Percentiles rank a stretch among this genome's conserved stretches.
Conservation (phyloP, 176 grass and related monocot species). For the Triticum dicoccoides region DNA sequence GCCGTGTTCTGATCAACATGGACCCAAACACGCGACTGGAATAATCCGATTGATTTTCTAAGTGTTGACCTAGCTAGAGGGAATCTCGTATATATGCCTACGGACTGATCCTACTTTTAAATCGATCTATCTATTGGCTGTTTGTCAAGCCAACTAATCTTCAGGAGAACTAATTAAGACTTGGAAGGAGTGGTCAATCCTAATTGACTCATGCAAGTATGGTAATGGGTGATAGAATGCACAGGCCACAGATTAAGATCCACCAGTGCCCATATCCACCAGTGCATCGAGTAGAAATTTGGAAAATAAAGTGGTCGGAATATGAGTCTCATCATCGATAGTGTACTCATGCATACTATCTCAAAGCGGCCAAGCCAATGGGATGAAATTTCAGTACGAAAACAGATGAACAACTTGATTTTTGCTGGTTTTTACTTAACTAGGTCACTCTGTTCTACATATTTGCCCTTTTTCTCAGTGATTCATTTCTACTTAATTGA, state of each 20-base stretch:
- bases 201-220: not conserved
- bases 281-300: not conserved
- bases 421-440: not conserved
- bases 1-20: slow-evolving; percentile 1
- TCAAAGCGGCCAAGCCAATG: too few relatives aligned
- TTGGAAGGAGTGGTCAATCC: not conserved
- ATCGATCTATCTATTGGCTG: not conserved
- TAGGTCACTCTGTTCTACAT: too few relatives aligned
- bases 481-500: not conserved
- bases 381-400: too few relatives aligned
- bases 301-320: not conserved
- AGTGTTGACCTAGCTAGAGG: not conserved
- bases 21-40: slow-evolving; percentile 24
- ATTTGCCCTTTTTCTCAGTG: too few relatives aligned
- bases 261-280: not conserved
- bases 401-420: not conserved
- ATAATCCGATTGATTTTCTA: not conserved
- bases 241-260: not conserved
- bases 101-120: not conserved
- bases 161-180: not conserved
- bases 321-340: too few relatives aligned
- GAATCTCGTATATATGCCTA: not conserved
- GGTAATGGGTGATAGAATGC: not conserved
- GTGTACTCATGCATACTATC: too few relatives aligned
- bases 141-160: not conserved